phyloP scores from a whole-genome alignment of 169 alveolate genomes.

The Ichthyophthirius multifiliis region DNA sequence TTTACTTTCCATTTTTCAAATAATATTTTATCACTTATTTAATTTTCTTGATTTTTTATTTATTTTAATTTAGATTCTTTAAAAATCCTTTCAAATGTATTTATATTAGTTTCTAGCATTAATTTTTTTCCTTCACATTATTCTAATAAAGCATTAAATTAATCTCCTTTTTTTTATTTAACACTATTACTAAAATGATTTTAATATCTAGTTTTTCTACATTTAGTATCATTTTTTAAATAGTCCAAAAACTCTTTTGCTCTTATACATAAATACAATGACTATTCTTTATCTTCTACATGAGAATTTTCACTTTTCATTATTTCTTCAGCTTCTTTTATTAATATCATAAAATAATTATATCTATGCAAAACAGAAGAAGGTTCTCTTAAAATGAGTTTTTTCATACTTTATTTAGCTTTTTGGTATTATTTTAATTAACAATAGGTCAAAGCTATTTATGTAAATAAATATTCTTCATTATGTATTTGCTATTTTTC shows the following conservation, averaged over 20 bases:
- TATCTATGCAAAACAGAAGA: background rate
- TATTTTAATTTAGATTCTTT: background rate
- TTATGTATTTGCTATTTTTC: background rate
- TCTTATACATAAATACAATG: background rate
- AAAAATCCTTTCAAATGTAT: background rate
- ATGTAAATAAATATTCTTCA: background rate
- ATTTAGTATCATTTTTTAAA: background rate
- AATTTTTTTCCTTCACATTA: background rate
- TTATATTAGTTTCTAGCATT: background rate
- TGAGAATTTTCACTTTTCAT: background rate
- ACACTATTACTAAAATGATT: background rate
- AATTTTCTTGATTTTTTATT: background rate
- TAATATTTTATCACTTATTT: background rate
- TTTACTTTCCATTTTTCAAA: background rate
- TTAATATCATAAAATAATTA: background rate
- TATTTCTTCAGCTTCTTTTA: background rate
- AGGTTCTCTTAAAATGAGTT: background rate
- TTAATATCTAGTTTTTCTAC: background rate
- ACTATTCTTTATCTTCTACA: background rate
- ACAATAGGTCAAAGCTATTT: background rate
- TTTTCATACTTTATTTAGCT: background rate
- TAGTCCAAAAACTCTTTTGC: background rate
- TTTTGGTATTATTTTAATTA: background rate
- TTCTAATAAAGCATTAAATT: background rate
- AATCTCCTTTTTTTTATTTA: background rate